These are phyloP conservation scores for Ogataea trehaloabstinens DNA, from an alignment of 805 yeast species.

Conservation along the genomic window DNA sequence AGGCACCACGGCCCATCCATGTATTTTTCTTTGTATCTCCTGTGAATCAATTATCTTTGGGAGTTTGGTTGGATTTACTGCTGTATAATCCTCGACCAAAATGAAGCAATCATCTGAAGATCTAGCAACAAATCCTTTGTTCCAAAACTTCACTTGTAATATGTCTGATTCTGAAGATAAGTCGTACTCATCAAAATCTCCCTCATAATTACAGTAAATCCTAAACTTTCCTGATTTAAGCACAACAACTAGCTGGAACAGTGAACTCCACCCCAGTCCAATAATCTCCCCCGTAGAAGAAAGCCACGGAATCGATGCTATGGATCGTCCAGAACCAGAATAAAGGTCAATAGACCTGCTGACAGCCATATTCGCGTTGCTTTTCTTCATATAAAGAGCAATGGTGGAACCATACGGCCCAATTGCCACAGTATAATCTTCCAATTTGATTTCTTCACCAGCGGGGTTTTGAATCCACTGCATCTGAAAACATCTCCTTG, in stretches of 20 bases:
- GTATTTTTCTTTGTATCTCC: constrained; percentile 4
- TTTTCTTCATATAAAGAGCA: constrained; percentile 43
- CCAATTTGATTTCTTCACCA: constrained; percentile 28
- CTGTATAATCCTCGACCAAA: constrained; percentile 35
- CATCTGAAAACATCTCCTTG: constrained; percentile 54
- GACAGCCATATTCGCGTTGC: constrained; percentile 1
- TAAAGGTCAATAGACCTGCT: constrained; percentile 27
- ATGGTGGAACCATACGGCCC: constrained; percentile 56
- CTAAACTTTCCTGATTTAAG: constrained; percentile 52
- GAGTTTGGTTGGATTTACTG: constrained; percentile 27
- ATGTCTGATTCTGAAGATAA: constrained; percentile 36
- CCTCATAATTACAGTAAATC: constrained; percentile 61
- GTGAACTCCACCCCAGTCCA: constrained; percentile 50
- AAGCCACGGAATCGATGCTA: constrained; percentile 39
- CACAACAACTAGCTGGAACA: constrained; percentile 57
- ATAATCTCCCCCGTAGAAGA: constrained; percentile 52
- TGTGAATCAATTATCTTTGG: constrained; percentile 10
- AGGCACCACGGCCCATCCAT: constrained; percentile 24
- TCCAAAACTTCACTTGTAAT: constrained; percentile 38
- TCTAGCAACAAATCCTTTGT: constrained; percentile 43
- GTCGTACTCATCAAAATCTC: constrained; percentile 58
- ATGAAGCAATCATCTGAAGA: constrained; percentile 41
- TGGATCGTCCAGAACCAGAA: constrained; percentile 33
- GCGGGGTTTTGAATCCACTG: constrained; percentile 40
- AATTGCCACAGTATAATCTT: constrained; percentile 44